Percentiles rank a stretch among this genome's conserved stretches.
Evolutionary conservation across 202 grass and related monocot genomes (phyloP).

Genomic region (Alloteropsis angusta): DNA sequence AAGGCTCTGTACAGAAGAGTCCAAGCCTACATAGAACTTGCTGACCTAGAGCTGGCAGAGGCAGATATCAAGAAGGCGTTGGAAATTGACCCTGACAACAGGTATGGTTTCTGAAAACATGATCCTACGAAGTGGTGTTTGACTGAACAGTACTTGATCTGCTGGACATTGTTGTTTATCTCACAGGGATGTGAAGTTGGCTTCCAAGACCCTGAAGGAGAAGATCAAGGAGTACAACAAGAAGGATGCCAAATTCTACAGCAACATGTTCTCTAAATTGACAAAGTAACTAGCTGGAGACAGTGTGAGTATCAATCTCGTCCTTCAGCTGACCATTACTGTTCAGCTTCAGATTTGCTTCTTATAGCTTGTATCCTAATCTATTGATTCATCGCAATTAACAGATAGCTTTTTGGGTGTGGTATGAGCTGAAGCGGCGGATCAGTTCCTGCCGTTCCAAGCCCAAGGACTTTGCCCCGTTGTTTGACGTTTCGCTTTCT

Average conservation of each 20-base stretch:
- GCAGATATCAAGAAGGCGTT: conserved; percentile 78
- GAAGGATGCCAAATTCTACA: conserved; percentile 89
- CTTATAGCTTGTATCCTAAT: neutral
- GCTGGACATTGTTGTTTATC: neutral
- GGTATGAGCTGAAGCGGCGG: conserved; percentile 10
- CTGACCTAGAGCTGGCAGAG: conserved; percentile 85
- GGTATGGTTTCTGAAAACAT: conserved; percentile 8
- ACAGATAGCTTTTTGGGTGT: conserved; percentile 30
- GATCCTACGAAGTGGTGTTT: neutral
- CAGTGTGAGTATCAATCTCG: conserved; percentile 21
- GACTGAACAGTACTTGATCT: neutral
- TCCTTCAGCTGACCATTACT: neutral
- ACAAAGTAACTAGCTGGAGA: conserved; percentile 35
- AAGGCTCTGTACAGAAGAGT: conserved; percentile 84
- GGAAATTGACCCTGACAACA: conserved; percentile 72
- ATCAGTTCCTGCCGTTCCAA: conserved; percentile 1
- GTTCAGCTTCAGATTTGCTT: neutral
- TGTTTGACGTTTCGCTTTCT: neutral
- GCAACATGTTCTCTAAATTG: conserved; percentile 93
- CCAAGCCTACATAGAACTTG: conserved; percentile 76
- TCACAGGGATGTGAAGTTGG: conserved; percentile 88
- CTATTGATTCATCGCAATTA: neutral
- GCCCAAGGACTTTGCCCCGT: neutral
- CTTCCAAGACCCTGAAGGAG: conserved; percentile 82
- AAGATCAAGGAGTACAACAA: conserved; percentile 89